Conservation (phyloP, 768 basidiomycete species). For the Fomitopsis serialis region DNA sequence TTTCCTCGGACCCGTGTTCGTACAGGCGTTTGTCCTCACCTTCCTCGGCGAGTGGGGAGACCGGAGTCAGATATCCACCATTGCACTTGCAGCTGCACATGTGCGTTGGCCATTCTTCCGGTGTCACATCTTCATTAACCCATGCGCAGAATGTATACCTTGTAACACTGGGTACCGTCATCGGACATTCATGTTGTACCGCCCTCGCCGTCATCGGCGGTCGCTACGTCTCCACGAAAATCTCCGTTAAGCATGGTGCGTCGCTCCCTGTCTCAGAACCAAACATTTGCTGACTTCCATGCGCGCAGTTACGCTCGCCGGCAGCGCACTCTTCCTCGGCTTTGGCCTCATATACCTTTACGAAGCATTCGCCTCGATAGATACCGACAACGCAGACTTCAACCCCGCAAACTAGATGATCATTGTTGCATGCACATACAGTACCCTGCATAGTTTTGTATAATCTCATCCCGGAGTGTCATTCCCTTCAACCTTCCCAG, state of each 20-base stretch:
- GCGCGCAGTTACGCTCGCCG: slow-evolving; percentile 70
- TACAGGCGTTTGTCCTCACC: slow-evolving; percentile 90
- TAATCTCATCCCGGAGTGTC: no score
- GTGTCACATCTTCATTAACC: slow-evolving; percentile 11
- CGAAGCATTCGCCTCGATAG: slow-evolving; percentile 33
- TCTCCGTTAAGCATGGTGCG: slow-evolving; percentile 92
- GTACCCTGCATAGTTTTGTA: neutral
- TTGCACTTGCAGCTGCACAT: slow-evolving; percentile 92
- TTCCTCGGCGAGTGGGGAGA: slow-evolving; percentile 99
- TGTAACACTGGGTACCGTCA: slow-evolving; percentile 83
- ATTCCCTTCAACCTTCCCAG: no score
- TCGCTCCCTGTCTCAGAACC: neutral
- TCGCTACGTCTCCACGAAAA: slow-evolving; percentile 86
- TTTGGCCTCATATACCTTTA: slow-evolving; percentile 79
- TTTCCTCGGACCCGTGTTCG: slow-evolving; percentile 87
- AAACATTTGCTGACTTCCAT: neutral
- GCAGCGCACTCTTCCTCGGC: slow-evolving; percentile 75
- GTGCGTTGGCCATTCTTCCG: slow-evolving; percentile 34
- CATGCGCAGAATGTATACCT: slow-evolving; percentile 78
- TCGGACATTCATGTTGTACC: slow-evolving; percentile 87
- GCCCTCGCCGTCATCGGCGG: slow-evolving; percentile 91
- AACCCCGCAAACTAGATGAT: slow-evolving; percentile 2
- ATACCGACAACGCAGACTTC: slow-evolving; percentile 19
- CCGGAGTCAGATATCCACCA: slow-evolving; percentile 94
- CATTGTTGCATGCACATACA: slow-evolving; percentile 5